phyloP scores from a whole-genome alignment of 2,329 filamentous ascomycete genomes.

The Aureobasidium pullulans region DNA sequence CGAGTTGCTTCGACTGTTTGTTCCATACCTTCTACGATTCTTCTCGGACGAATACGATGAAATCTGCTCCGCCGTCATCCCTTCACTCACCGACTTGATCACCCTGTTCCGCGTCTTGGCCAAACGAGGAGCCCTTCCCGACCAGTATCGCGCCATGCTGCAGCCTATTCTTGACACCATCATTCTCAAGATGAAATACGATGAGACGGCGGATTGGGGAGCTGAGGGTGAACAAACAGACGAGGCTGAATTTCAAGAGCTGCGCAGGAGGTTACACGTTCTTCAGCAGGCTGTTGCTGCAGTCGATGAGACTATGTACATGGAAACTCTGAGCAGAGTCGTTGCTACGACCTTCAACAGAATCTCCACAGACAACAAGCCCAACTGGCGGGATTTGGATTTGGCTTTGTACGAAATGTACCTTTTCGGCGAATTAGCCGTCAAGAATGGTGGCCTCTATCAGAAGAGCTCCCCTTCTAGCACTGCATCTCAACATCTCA shows the following conservation, averaged over 20 bases:
- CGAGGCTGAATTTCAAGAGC: constrained; percentile 93
- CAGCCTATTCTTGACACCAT: constrained; percentile 85
- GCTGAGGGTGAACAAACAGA: constrained; percentile 92
- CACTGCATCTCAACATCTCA: constrained; percentile 70
- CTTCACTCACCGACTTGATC: constrained; percentile 83
- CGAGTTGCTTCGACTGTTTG: constrained; percentile 71
- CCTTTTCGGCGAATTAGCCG: constrained; percentile 87
- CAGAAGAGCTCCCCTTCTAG: constrained; percentile 75
- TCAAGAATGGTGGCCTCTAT: constrained; percentile 79
- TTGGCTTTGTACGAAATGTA: constrained; percentile 93
- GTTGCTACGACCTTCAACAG: constrained; percentile 81
- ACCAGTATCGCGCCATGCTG: constrained; percentile 73
- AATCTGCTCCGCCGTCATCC: constrained; percentile 91
- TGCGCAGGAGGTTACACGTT: constrained; percentile 81
- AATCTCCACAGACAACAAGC: constrained; percentile 63
- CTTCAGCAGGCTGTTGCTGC: constrained; percentile 88
- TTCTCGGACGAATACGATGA: constrained; percentile 98
- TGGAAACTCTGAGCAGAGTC: constrained; percentile 78
- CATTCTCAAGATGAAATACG: constrained; percentile 93
- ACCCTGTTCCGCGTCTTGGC: constrained; percentile 80
- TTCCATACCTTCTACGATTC: constrained; percentile 83
- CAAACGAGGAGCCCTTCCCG: constrained; percentile 57
- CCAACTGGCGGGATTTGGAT: constrained; percentile 94
- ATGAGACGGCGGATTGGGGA: constrained; percentile 89
- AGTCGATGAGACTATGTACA: constrained; percentile 80